A percentile compares a stretch with the other conserved stretches of the same genome.
These are phyloP conservation scores for Pichia ethanolica DNA, from an alignment of 805 yeast species.

Conservation along the genomic window DNA sequence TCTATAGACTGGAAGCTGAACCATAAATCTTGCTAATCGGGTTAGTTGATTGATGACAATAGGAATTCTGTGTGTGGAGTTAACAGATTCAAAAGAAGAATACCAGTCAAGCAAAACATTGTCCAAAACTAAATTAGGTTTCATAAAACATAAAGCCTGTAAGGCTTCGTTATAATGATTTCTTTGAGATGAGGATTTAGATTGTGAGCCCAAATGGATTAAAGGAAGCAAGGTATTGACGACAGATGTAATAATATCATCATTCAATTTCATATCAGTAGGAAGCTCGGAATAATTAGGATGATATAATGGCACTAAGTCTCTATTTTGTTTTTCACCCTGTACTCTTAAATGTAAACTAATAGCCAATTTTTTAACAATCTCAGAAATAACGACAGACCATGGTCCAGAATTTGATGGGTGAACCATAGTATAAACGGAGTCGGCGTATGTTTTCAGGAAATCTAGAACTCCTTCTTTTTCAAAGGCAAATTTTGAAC, in stretches of 20 bases:
- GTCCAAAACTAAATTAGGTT: conserved; percentile 49
- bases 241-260: conserved; percentile 15
- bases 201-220: conserved; percentile 65
- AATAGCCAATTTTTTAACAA: conserved; percentile 51
- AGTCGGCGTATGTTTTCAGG: conserved; percentile 50
- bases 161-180: conserved; percentile 53
- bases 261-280: conserved; percentile 17
- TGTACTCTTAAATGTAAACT: conserved; percentile 53
- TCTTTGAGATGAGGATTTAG: conserved; percentile 52
- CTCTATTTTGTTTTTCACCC: conserved; percentile 37
- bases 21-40: conserved; percentile 60
- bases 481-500: conserved; percentile 37
- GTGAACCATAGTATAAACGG: conserved; percentile 76
- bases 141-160: conserved; percentile 55
- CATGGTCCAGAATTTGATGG: conserved; percentile 93
- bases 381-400: conserved; percentile 62
- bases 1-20: conserved; percentile 53
- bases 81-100: conserved; percentile 55
- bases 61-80: conserved; percentile 71
- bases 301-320: conserved; percentile 15
- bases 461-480: conserved; percentile 42
- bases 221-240: conserved; percentile 43
- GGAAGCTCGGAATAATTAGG: conserved; percentile 23
- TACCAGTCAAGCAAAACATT: conserved; percentile 64
- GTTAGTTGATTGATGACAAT: conserved; percentile 65